Evolutionary conservation across 257 asterid species (phyloP), one percentile per base, ranked within the genome.

Genomic region (Marsdenia floribunda): DNA sequence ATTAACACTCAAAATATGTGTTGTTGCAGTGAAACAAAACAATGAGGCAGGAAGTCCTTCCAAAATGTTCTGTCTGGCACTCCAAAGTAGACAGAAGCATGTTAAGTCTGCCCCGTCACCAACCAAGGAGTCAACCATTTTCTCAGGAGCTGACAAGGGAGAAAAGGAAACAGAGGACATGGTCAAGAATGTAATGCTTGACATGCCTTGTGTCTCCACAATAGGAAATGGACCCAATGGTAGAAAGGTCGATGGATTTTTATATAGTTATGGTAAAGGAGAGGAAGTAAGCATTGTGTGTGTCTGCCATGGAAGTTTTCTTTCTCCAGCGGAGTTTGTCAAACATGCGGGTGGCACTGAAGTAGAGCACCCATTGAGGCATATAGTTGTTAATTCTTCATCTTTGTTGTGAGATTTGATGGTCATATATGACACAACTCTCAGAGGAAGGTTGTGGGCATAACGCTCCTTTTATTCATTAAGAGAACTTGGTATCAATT

Each of bases 281-380:
- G 97, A 91, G 78, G 96, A 85, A n/a, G 91, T 90, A 58, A 90
- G 78, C 52, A 93, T 93, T 22, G 82, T 93, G 11, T 93, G 97
- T 37, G 96, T 91, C 16, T 91, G 98, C 80, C 98, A 93, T 71
- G 97, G 97, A 63, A 61, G 52, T 66, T 91, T 88, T 40, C 83
- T 88, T 16, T 83, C 97, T 2, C 98, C 98, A 3, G 90, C 96
- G 2, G 96, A 91, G 76, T 93, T 93, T 71, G 79, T 89, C 33
- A 83, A 78, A 82, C 97, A 91, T 53, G 98, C 89, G 0, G 97
- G 98, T 0, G 94, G 96, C 2, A 85, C 72, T 0, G 89, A 87
- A 18, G 96, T 91, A 5, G 90, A 75, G 42, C 81, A 93, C 86
- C 97, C 97, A 0, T 59, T 91, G 85, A 88, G 78, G 85, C 96